Evolutionary conservation across 163 green algal genomes (phyloP).

Genomic region (Scenedesmus sp.): DNA sequence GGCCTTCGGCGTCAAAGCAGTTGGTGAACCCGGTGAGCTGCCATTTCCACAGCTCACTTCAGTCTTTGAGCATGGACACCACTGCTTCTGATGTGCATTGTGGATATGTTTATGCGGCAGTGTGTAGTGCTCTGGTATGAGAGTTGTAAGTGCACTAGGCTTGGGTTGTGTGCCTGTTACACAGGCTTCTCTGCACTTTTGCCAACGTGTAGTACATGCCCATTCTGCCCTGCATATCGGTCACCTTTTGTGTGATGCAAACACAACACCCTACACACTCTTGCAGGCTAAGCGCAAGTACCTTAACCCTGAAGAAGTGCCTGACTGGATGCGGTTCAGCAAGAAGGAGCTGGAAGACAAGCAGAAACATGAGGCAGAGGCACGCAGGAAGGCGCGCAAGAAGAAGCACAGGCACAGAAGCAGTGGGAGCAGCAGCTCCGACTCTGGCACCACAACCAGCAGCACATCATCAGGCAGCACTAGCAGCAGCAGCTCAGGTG

Average conservation of each 20-base stretch:
- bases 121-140: too few species aligned
- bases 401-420: constrained; percentile 51
- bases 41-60: too few species aligned
- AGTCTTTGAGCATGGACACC: too few species aligned
- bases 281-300: constrained; percentile 50
- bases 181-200: too few species aligned
- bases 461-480: constrained; percentile 18
- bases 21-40: constrained; percentile 63
- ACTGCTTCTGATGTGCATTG: too few species aligned
- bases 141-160: too few species aligned
- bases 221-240: too few species aligned
- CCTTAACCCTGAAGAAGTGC: constrained; percentile 42
- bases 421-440: constrained; percentile 41
- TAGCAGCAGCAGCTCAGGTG: constrained; percentile 7
- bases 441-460: background rate
- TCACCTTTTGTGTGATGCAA: background rate
- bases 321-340: constrained; percentile 38
- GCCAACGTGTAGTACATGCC: too few species aligned
- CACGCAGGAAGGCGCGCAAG: constrained; percentile 57
- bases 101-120: too few species aligned
- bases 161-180: too few species aligned
- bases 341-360: constrained; percentile 49
- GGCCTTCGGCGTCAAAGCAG: constrained; percentile 63
- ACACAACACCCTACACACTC: too few species aligned
- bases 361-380: constrained; percentile 55